These are phyloP conservation scores for Gypsophila paniculata DNA, from an alignment of 179 eudicot genomes.

Conservation along the genomic window DNA sequence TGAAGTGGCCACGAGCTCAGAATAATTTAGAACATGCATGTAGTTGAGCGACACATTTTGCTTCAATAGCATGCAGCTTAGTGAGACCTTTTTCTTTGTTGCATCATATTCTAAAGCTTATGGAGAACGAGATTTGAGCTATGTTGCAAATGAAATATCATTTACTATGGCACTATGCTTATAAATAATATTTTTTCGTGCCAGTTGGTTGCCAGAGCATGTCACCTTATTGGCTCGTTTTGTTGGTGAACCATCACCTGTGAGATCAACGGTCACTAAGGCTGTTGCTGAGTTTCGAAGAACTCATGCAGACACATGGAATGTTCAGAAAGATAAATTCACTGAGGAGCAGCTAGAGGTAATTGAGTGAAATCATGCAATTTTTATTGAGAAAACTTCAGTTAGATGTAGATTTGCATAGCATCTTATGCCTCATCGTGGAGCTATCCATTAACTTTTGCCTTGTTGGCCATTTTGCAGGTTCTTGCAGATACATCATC, in stretches of 20 bases:
- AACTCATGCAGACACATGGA: constrained; percentile 96
- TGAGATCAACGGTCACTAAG: constrained; percentile 82
- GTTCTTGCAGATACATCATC: constrained; percentile 94
- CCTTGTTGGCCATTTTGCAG: constrained; percentile 41
- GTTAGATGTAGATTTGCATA: constrained; percentile 5
- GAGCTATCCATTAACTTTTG: constrained; percentile 10
- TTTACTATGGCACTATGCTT: background rate
- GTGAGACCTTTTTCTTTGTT: background rate
- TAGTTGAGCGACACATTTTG: background rate
- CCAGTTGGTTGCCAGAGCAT: constrained; percentile 83
- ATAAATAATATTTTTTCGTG: constrained; percentile 21
- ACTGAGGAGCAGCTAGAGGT: constrained; percentile 98
- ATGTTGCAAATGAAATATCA: background rate
- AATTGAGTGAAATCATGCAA: constrained; percentile 14
- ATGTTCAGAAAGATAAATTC: constrained; percentile 78
- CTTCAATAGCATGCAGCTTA: background rate
- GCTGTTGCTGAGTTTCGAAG: constrained; percentile 89
- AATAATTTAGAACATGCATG: too few relatives aligned
- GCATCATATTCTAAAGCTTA: background rate
- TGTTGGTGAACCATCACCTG: constrained; percentile 72
- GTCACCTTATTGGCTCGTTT: constrained; percentile 73
- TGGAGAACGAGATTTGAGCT: background rate
- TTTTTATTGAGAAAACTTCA: background rate
- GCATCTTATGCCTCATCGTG: background rate
- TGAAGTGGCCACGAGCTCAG: background rate